phyloP scores from a whole-genome alignment of 2,329 filamentous ascomycete genomes.

The Epichloe sibirici region DNA sequence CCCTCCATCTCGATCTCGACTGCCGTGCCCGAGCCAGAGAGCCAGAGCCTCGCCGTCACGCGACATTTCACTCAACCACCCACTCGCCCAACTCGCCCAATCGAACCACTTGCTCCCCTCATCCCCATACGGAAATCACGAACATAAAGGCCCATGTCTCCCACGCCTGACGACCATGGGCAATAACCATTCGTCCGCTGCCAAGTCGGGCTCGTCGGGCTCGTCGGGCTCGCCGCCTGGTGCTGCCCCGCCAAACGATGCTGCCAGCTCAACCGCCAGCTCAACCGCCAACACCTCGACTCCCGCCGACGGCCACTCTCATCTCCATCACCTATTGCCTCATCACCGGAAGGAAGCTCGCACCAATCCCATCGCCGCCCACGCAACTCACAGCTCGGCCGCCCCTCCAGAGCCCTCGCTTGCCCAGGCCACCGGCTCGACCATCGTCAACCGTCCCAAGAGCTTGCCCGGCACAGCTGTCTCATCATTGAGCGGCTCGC shows the following conservation, averaged over 20 bases:
- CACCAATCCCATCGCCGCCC: constrained; percentile 43
- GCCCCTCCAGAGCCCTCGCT: constrained; percentile 51
- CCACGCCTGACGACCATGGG: constrained; percentile 17
- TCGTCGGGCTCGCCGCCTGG: constrained; percentile 16
- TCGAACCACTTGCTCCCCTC: background rate
- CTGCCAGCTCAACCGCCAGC: constrained; percentile 12
- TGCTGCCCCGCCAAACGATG: constrained; percentile 11
- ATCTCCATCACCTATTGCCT: constrained; percentile 11
- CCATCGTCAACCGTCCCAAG: constrained; percentile 33
- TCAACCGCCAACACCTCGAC: constrained; percentile 8
- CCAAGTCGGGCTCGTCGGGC: constrained; percentile 23
- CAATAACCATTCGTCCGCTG: constrained; percentile 26
- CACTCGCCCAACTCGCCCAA: background rate
- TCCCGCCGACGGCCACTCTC: background rate
- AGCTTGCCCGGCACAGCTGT: constrained; percentile 37
- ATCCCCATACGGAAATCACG: background rate
- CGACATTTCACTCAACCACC: background rate
- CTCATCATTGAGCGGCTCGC: constrained; percentile 35
- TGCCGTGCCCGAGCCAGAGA: background rate
- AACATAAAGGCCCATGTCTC: constrained; percentile 2
- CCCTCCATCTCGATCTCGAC: background rate
- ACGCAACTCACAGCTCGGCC: constrained; percentile 41
- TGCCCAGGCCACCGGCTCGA: constrained; percentile 47
- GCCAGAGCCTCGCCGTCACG: constrained; percentile 3
- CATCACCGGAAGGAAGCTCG: constrained; percentile 24